Evolutionary conservation across 2,329 filamentous ascomycete species (phyloP), one percentile per base, ranked within the genome.

Genomic region (Alternaria gaisen): DNA sequence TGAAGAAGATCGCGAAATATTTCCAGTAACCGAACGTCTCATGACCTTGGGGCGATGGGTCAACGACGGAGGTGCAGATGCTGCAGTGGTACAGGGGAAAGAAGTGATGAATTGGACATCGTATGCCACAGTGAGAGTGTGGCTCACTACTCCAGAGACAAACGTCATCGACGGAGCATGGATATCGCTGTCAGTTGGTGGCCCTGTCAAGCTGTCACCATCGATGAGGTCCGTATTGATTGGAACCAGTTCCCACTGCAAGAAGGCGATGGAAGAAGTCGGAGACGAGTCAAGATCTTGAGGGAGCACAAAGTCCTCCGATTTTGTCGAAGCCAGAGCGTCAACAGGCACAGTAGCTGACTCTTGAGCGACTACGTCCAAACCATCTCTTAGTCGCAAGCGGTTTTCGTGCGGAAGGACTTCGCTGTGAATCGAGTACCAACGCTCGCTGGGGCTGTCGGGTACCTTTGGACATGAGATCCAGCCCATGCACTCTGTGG

Each of bases 401-500:
- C 81, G 77, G 50, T 75, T 77, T 6, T 77, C 72, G 9, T 59
- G 28, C 1, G 59, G 69, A 11, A 72, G 41, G 20, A 74, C 63
- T 34, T 78, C 76, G 36, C 79, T 79, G 20, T 77, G 75, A 9
- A 85, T 72, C 34, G 84, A 80, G 47, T 86, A 75, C 86, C 85
- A 87, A 5, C 83, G 82, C 51, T 83, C 79, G 7, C 70, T 58
- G 12, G 80, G 65, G 38, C 79, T 74, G 10, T 74, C 71, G 3
- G 84, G 83, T 3, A 82, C 65, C 28, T 78, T 72, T 9, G 76
- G 59, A 20, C 82, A 77, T 9, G 79, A 79, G 5, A 86, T 78
- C 86, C 86, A 88, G 7, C 84, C 85, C 83, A 87, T 85, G 58
- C 83, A 85, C 53, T 85, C 83, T 36, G 76, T 75, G 6, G 81